These are phyloP conservation scores for Curvularia eragrostidis DNA, from an alignment of 2,329 filamentous ascomycete genomes.

Conservation along the genomic window DNA sequence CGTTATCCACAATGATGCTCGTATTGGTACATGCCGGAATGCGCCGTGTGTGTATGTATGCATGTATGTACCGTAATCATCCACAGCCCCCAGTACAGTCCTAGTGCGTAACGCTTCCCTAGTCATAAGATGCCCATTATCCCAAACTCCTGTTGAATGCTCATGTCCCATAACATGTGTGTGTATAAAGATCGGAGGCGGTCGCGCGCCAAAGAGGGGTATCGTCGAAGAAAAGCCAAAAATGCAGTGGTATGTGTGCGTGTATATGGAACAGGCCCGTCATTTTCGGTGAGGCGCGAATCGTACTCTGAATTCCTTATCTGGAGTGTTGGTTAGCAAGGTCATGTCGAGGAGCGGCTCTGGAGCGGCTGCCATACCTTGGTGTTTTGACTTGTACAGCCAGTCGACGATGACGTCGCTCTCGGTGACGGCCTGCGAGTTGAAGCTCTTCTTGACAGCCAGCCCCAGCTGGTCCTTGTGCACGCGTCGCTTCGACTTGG, in stretches of 20 bases:
- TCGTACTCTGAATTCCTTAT: conserved; percentile 56
- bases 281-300: conserved; percentile 51
- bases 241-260: conserved; percentile 32
- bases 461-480: conserved; percentile 75
- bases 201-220: conserved; percentile 36
- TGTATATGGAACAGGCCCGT: conserved; percentile 16
- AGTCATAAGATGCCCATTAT: conserved; percentile 14
- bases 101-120: conserved; percentile 8
- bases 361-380: conserved; percentile 53
- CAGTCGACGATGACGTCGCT: conserved; percentile 83
- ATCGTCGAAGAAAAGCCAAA: conserved; percentile 44
- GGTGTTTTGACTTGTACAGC: conserved; percentile 71
- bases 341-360: not conserved
- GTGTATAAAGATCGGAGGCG: conserved; percentile 29
- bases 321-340: conserved; percentile 35
- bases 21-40: conserved; percentile 7
- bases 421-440: conserved; percentile 77
- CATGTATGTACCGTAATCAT: conserved; percentile 4
- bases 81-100: not conserved
- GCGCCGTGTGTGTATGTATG: not conserved
- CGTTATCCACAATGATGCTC: conserved; percentile 13
- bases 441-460: conserved; percentile 82
- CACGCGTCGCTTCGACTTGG: conserved; percentile 69
- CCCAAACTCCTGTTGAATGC: conserved; percentile 46
- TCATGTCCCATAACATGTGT: conserved; percentile 27